Percentiles rank a stretch among this genome's conserved stretches.
Evolutionary conservation across 2,329 filamentous ascomycete genomes (phyloP).

Genomic region (Aspergillaceae sp.): DNA sequence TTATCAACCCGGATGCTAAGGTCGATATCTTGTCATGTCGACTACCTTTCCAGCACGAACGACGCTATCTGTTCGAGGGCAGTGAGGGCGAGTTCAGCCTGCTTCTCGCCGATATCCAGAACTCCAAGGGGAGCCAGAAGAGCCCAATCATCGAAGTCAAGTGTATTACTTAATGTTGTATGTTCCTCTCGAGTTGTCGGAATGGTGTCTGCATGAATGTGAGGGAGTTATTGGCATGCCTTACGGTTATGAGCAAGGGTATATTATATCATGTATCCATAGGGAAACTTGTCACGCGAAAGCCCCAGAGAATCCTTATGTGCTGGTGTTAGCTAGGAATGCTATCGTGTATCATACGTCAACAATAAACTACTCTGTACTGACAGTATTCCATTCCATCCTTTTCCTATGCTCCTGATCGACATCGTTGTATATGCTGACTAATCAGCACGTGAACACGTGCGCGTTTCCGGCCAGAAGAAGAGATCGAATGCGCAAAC

Average conservation of each 20-base stretch:
- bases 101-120: conserved; percentile 10
- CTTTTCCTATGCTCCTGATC: background rate
- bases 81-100: conserved; percentile 13
- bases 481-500: background rate
- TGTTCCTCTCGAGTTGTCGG: background rate
- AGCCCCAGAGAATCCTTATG: no score
- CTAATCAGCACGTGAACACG: conserved; percentile 7
- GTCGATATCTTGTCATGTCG: conserved; percentile 11
- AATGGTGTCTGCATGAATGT: background rate
- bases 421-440: background rate
- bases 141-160: background rate
- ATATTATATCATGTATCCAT: no score
- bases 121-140: background rate
- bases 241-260: no score
- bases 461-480: conserved; percentile 1
- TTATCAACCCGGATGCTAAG: conserved; percentile 3
- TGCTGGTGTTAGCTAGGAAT: no score
- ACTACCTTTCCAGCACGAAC: conserved; percentile 3
- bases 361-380: no score
- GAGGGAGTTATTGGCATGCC: no score
- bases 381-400: no score
- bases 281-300: no score
- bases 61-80: conserved; percentile 13
- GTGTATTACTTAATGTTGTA: background rate
- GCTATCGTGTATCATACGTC: no score